phyloP scores from a whole-genome alignment of 805 yeast species.

The Saccharomyces paradoxus region DNA sequence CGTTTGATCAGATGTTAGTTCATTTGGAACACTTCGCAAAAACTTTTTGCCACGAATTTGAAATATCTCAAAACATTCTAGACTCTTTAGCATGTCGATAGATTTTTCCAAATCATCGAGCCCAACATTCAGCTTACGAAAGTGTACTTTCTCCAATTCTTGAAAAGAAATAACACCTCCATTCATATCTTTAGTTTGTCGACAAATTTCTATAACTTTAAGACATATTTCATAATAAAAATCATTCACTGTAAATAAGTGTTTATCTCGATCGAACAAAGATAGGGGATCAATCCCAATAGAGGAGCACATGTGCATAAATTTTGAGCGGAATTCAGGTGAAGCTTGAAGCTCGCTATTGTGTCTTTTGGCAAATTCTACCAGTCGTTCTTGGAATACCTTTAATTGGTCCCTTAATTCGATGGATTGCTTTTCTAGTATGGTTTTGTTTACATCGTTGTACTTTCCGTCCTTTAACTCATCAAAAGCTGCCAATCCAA shows the following conservation, averaged over 20 bases:
- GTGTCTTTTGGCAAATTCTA: conserved; percentile 69
- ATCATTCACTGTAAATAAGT: conserved; percentile 35
- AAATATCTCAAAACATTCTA: conserved; percentile 62
- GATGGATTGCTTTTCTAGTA: conserved; percentile 43
- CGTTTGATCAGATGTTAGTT: conserved; percentile 60
- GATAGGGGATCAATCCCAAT: conserved; percentile 78
- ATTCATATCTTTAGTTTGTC: conserved; percentile 57
- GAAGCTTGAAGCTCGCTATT: conserved; percentile 57
- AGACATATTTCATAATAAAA: conserved; percentile 63
- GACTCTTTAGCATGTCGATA: conserved; percentile 40
- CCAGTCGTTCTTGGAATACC: conserved; percentile 67
- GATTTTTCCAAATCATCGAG: conserved; percentile 51
- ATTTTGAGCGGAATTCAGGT: conserved; percentile 58
- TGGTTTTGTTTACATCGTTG: conserved; percentile 12
- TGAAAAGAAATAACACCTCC: conserved; percentile 73
- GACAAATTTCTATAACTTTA: conserved; percentile 67
- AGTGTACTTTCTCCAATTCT: conserved; percentile 35
- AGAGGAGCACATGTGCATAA: conserved; percentile 65
- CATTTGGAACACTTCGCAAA: conserved; percentile 55
- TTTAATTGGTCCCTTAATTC: conserved; percentile 63
- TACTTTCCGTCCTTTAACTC: conserved; percentile 9
- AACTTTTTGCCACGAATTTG: conserved; percentile 45
- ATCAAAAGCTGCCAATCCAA: conserved; percentile 43
- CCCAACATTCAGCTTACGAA: conserved; percentile 28
- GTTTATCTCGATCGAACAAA: conserved; percentile 29